Evolutionary conservation across 345 rosid genomes (phyloP), one percentile per base, ranked within the genome.

Genomic region (Boechera divaricarpa): DNA sequence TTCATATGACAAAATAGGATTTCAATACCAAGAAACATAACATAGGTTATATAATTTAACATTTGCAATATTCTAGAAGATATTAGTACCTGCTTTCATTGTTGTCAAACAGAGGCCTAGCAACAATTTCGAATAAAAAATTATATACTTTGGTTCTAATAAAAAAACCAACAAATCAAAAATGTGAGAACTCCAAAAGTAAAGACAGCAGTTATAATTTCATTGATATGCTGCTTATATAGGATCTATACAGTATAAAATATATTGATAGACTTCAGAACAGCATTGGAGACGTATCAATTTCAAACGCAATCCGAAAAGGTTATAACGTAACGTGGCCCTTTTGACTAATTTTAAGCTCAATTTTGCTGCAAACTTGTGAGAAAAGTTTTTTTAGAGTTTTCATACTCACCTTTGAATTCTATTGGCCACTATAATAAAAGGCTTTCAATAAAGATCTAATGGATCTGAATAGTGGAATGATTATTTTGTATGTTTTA

Each of bases 291-390:
- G 53, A 51, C 72, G 21, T 15, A 31, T 75, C 31, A 66, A 57
- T n/a, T 56, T 75, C 59, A 75, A 67, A 58, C 44, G 42, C 45
- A 16, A 9, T 59, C 32, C 42, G 24, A 29, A 61, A 53, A 76
- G 55, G 38, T 39, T 70, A 28, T 28, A 7, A 8, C 41, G 9
- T 38, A 41, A 42, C 41, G 69, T 67, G 61, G 21, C 31, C 55
- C 74, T 52, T 75, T 76, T 69, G 48, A 69, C 80, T 61, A 60
- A 29, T 24, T 67, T 18, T 33, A 59, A 48, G 29, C 12, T 57
- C 26, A 59, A 24, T 1, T 24, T 35, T 60, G 47, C 28, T 32
- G 57, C 48, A 47, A 59, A 59, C 67, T 47, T 70, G 65, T 45
- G 35, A 70, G 26, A 9, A 41, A 29, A 36, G 32, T 2, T 39